Percentiles rank a stretch among this genome's conserved stretches.
Evolutionary conservation across 306 rosid species (phyloP).

Genomic region (Ammopiptanthus mongolicus): DNA sequence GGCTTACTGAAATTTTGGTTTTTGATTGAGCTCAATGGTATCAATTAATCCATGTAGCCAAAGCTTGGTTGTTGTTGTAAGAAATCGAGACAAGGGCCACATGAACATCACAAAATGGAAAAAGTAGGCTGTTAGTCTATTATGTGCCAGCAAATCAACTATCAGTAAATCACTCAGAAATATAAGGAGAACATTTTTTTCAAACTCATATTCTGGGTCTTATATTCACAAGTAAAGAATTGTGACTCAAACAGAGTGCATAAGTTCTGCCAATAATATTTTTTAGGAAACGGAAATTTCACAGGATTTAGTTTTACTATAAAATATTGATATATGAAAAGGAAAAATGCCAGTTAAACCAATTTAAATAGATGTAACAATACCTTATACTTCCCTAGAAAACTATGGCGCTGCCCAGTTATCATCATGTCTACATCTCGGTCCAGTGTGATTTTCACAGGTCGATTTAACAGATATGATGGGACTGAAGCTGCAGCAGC

Average conservation of each 20-base stretch:
- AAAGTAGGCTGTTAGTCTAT: not conserved
- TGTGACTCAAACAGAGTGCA: not conserved
- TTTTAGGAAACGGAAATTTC: too few relatives aligned
- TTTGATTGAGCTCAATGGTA: not conserved
- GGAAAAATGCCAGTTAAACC: conserved; percentile 8
- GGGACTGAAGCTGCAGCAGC: conserved; percentile 92
- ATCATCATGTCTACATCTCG: conserved; percentile 93
- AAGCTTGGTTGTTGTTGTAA: not conserved
- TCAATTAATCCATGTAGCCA: not conserved
- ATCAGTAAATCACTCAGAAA: conserved; percentile 14
- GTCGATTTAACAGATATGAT: conserved; percentile 71
- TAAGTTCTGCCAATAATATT: too few relatives aligned
- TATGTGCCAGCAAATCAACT: not conserved
- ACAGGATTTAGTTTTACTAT: too few relatives aligned
- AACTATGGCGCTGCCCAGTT: conserved; percentile 94
- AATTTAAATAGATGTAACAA: not conserved
- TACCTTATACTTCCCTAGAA: conserved; percentile 95
- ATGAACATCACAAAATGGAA: not conserved
- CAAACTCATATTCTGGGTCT: conserved; percentile 15
- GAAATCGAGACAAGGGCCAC: conserved; percentile 1
- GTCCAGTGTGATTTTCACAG: conserved; percentile 80
- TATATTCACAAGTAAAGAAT: not conserved
- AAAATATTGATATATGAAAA: too few relatives aligned
- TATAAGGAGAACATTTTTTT: not conserved
- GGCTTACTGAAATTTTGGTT: not conserved